These are phyloP conservation scores for Candida sp. DNA, from an alignment of 1,139 yeast genomes.

Conservation along the genomic window DNA sequence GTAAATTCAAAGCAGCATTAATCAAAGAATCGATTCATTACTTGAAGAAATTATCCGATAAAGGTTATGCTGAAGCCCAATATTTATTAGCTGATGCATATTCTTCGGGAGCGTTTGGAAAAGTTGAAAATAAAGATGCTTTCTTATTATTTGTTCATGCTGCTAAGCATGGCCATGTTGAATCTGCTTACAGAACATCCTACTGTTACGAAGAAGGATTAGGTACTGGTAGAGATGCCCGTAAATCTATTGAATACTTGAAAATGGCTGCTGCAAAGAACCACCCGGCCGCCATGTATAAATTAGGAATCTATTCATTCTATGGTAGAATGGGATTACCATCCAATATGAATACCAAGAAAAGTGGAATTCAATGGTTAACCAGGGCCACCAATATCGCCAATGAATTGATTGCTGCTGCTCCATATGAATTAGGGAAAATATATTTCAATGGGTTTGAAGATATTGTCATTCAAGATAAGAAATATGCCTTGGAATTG, in stretches of 20 bases:
- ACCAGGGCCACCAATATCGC: slow-evolving; percentile 84
- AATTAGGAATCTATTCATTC: slow-evolving; percentile 83
- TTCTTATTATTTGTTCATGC: slow-evolving; percentile 78
- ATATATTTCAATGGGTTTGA: slow-evolving; percentile 81
- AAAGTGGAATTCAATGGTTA: slow-evolving; percentile 91
- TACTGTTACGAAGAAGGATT: slow-evolving; percentile 91
- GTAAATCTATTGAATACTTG: slow-evolving; percentile 79
- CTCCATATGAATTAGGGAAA: slow-evolving; percentile 89
- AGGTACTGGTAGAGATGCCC: slow-evolving; percentile 87
- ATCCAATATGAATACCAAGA: slow-evolving; percentile 65
- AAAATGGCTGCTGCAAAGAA: slow-evolving; percentile 87
- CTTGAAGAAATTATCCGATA: slow-evolving; percentile 69
- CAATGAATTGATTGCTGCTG: slow-evolving; percentile 81
- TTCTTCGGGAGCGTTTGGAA: slow-evolving; percentile 83
- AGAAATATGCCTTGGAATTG: slow-evolving; percentile 79
- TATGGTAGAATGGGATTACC: slow-evolving; percentile 82
- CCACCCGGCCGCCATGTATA: slow-evolving; percentile 95
- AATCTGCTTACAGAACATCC: slow-evolving; percentile 88
- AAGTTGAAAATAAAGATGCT: slow-evolving; percentile 77
- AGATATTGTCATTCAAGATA: slow-evolving; percentile 84
- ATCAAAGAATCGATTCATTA: slow-evolving; percentile 76
- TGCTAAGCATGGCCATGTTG: slow-evolving; percentile 90
- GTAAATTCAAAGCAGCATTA: slow-evolving; percentile 42
- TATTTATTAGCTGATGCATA: slow-evolving; percentile 86
- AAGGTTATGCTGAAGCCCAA: slow-evolving; percentile 88